Evolutionary conservation across 805 yeast species (phyloP).

Genomic region (Wickerhamiella alocasiicola): DNA sequence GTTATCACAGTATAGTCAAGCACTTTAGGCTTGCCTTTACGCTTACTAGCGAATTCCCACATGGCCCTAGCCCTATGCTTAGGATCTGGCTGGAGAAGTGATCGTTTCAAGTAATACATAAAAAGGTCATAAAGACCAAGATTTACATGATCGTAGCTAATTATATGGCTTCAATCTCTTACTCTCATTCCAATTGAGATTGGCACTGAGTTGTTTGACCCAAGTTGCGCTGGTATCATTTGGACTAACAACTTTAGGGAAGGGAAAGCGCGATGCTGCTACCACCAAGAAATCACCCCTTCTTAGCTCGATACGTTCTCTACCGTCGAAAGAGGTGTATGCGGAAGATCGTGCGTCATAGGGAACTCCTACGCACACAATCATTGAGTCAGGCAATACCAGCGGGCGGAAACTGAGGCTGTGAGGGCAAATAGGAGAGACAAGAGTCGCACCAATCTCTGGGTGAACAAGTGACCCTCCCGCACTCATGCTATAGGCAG

Average conservation of each 20-base stretch:
- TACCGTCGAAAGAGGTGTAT: conserved; percentile 95
- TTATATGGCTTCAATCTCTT: conserved; percentile 59
- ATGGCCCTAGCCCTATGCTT: no score
- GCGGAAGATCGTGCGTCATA: conserved; percentile 75
- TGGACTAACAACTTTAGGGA: conserved; percentile 67
- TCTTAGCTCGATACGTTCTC: conserved; percentile 64
- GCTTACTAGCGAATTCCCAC: no score
- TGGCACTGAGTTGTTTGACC: conserved; percentile 62
- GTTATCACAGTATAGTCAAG: no score
- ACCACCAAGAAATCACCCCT: conserved; percentile 80
- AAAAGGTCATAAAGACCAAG: no score
- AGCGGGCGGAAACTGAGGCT: conserved; percentile 88
- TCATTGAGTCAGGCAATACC: conserved; percentile 86
- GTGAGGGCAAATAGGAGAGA: conserved; percentile 95
- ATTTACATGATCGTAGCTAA: no score
- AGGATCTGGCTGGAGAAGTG: no score
- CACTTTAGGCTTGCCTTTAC: no score
- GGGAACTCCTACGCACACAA: conserved; percentile 71
- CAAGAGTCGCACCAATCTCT: conserved; percentile 79
- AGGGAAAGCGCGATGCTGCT: conserved; percentile 78
- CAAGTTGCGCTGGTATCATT: conserved; percentile 51
- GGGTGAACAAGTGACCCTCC: conserved; percentile 95
- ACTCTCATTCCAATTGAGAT: conserved; percentile 87
- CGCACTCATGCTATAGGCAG: conserved; percentile 89
- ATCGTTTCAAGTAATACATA: no score